Evolutionary conservation across 441 rosid genomes (phyloP).

Genomic region (Flueggea neowawraea): DNA sequence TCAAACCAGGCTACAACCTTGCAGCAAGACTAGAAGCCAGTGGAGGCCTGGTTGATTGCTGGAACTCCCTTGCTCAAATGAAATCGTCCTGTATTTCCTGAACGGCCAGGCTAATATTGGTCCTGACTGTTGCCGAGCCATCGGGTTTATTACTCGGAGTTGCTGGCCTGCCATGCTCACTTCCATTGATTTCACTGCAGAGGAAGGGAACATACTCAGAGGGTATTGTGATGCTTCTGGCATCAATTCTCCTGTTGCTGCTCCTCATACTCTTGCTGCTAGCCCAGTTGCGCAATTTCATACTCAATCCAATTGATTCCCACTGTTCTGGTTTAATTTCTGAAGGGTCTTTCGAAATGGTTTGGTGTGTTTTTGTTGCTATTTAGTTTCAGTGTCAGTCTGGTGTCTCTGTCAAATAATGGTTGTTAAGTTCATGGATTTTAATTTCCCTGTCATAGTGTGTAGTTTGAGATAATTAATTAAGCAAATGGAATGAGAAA

Average conservation of each 20-base stretch:
- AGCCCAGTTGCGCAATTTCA: too few species aligned
- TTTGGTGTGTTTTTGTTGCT: too few species aligned
- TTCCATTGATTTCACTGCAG: slow-evolving; percentile 51
- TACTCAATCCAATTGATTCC: background rate
- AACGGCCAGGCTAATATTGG: slow-evolving; percentile 53
- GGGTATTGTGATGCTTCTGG: slow-evolving; percentile 51
- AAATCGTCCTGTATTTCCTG: slow-evolving; percentile 47
- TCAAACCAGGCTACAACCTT: slow-evolving; percentile 26
- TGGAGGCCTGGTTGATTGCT: slow-evolving; percentile 46
- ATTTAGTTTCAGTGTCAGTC: too few species aligned
- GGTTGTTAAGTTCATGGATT: too few species aligned
- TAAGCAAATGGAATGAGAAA: too few species aligned
- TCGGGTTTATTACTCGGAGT: slow-evolving; percentile 33
- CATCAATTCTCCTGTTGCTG: slow-evolving; percentile 25
- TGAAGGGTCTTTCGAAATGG: too few species aligned
- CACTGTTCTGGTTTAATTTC: too few species aligned
- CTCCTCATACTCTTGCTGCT: slow-evolving; percentile 21
- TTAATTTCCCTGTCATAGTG: too few species aligned
- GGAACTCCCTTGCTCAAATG: slow-evolving; percentile 64
- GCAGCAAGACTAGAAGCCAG: slow-evolving; percentile 38
- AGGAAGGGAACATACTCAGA: slow-evolving; percentile 50
- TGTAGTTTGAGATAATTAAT: too few species aligned
- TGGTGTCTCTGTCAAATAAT: too few species aligned
- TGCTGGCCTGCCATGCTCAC: slow-evolving; percentile 65
- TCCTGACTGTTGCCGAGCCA: slow-evolving; percentile 42